phyloP scores from a whole-genome alignment of 495 filamentous ascomycete species.

The Xylaria telfairii region DNA sequence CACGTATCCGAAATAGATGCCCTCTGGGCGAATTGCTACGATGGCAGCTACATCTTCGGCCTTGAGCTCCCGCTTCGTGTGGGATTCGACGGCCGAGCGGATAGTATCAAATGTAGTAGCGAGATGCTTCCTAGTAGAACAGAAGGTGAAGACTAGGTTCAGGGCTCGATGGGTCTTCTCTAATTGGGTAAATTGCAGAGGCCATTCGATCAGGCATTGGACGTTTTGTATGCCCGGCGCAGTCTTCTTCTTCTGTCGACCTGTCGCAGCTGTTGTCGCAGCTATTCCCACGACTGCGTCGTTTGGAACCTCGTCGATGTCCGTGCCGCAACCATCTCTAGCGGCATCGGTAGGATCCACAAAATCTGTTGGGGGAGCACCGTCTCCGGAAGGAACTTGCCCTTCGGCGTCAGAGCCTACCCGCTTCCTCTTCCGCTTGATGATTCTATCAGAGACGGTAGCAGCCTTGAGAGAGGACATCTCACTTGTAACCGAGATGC shows the following conservation, averaged over 20 bases:
- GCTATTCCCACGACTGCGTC: constrained; percentile 30
- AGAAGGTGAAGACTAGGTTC: constrained; percentile 94
- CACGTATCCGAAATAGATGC: constrained; percentile 85
- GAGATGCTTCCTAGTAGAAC: constrained; percentile 87
- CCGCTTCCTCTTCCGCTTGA: constrained; percentile 60
- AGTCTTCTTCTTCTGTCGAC: constrained; percentile 32
- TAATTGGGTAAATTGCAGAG: constrained; percentile 72
- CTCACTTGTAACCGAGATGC: constrained; percentile 38
- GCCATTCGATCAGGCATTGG: constrained; percentile 63
- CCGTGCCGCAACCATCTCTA: background rate
- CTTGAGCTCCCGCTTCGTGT: constrained; percentile 71
- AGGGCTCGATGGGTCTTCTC: constrained; percentile 81
- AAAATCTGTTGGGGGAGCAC: background rate
- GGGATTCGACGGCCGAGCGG: constrained; percentile 80
- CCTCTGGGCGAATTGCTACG: constrained; percentile 73
- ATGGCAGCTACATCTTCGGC: constrained; percentile 84
- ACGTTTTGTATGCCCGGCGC: constrained; percentile 9
- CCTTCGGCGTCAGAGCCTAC: constrained; percentile 41
- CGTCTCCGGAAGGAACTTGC: background rate
- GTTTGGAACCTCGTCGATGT: constrained; percentile 18
- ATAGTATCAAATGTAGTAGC: constrained; percentile 91
- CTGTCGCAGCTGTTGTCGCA: background rate
- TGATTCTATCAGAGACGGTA: constrained; percentile 59
- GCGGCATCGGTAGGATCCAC: background rate
- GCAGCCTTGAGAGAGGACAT: constrained; percentile 65